These are phyloP conservation scores for Oryza punctata DNA, from an alignment of 176 grass and related monocot genomes.

Conservation along the genomic window DNA sequence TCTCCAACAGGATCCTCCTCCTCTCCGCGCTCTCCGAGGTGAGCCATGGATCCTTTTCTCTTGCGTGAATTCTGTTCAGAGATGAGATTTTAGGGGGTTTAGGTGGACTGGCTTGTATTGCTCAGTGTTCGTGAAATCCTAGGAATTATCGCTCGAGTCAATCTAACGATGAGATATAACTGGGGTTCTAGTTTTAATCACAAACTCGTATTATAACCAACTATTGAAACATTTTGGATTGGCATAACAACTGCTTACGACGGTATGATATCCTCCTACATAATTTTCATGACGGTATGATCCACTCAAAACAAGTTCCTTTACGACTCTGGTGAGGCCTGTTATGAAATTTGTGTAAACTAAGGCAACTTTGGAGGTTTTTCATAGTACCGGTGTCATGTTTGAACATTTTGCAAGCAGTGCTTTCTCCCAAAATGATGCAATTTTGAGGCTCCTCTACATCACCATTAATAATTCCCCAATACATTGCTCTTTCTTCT, in stretches of 20 bases:
- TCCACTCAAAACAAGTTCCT: background rate
- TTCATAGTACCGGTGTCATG: background rate
- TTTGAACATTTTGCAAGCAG: background rate
- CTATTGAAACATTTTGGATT: too few species aligned
- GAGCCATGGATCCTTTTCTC: background rate
- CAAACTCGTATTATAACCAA: too few species aligned
- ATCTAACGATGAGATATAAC: too few species aligned
- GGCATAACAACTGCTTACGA: too few species aligned
- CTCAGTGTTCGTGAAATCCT: too few species aligned
- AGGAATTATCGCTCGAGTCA: too few species aligned
- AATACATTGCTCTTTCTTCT: background rate
- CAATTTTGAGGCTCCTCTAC: background rate
- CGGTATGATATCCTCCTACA: too few species aligned
- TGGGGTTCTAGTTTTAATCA: too few species aligned
- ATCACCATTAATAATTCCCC: background rate
- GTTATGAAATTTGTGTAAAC: background rate
- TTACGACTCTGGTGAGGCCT: background rate
- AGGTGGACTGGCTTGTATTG: background rate
- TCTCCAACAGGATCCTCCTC: slow-evolving; percentile 97
- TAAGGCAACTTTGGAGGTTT: background rate
- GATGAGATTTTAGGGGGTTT: slow-evolving; percentile 33
- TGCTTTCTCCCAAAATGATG: background rate
- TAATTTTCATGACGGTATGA: background rate
- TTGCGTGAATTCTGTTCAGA: background rate
- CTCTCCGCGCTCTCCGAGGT: slow-evolving; percentile 91